Conservation (phyloP, 75 land plant species). For the Selaginella moellendorffii region DNA sequence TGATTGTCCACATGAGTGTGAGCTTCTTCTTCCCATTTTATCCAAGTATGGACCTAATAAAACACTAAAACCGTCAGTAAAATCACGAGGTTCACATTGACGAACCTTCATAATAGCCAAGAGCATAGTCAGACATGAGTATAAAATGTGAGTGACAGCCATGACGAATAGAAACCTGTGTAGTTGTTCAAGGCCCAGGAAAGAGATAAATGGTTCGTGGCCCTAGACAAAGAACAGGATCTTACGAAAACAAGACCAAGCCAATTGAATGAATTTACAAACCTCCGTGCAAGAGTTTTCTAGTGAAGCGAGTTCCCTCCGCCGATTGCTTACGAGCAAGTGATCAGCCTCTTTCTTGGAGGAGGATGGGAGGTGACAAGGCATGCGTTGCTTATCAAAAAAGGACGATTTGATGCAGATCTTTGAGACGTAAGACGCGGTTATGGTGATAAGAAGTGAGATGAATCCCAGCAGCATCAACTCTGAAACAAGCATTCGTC, state of each 20-base stretch:
- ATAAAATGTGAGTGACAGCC: constrained; percentile 16
- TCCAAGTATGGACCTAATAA: constrained; percentile 2
- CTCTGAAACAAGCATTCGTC: constrained; percentile 6
- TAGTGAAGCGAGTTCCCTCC: not conserved
- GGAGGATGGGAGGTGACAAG: too few species aligned
- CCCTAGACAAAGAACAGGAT: constrained; percentile 10
- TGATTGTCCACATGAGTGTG: not conserved
- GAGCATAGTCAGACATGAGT: constrained; percentile 18
- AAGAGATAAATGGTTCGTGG: constrained; percentile 13
- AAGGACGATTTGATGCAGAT: constrained; percentile 14
- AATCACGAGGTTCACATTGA: not conserved
- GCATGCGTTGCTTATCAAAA: not conserved
- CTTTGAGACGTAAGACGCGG: constrained; percentile 1
- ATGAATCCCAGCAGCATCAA: constrained; percentile 25
- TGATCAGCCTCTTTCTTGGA: not conserved
- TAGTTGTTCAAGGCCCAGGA: constrained; percentile 12
- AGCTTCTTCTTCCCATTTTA: constrained; percentile 17
- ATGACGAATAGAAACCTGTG: constrained; percentile 17
- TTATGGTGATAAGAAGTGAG: constrained; percentile 12
- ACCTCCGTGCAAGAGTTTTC: not conserved
- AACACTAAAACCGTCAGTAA: not conserved
- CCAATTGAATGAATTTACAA: not conserved
- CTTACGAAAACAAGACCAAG: not conserved
- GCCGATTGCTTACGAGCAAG: not conserved
- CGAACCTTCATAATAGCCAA: constrained; percentile 14